Evolutionary conservation across 78 protist species (phyloP).

Genomic region (Guillardia theta): DNA sequence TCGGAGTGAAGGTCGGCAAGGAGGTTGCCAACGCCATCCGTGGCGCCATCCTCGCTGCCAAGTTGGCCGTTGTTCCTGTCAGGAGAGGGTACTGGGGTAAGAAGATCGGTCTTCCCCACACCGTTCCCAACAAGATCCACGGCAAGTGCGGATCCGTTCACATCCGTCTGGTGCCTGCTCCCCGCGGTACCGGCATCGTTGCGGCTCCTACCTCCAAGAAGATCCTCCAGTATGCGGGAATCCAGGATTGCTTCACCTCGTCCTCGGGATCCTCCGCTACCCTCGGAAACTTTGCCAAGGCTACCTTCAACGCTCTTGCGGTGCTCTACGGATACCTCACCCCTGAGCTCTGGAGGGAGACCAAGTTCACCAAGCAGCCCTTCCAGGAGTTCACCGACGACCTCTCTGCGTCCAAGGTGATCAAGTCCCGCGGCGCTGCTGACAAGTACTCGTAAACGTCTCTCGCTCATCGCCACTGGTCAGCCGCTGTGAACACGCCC

Average conservation of each 20-base stretch:
- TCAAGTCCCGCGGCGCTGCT: neutral
- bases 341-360: slow-evolving; percentile 97
- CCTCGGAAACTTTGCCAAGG: slow-evolving; percentile 98
- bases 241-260: slow-evolving; percentile 97
- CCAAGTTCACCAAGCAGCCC: slow-evolving; percentile 74
- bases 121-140: slow-evolving; percentile 96
- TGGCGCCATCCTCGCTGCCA: slow-evolving; percentile 95
- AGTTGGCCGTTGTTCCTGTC: slow-evolving; percentile 96
- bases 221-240: slow-evolving; percentile 96
- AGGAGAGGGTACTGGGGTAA: slow-evolving; percentile 99
- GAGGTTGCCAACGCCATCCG: slow-evolving; percentile 99
- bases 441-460: slow-evolving; percentile 32
- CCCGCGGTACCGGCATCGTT: slow-evolving; percentile 99
- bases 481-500: neutral
- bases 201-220: slow-evolving; percentile 97
- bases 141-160: slow-evolving; percentile 99
- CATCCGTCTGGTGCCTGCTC: slow-evolving; percentile 99
- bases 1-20: slow-evolving; percentile 98
- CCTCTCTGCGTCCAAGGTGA: neutral
- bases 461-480: neutral
- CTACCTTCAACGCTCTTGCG: slow-evolving; percentile 92
- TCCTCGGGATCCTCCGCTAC: slow-evolving; percentile 96
- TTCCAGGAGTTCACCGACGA: slow-evolving; percentile 67
- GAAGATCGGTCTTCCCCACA: slow-evolving; percentile 99
- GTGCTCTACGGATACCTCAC: slow-evolving; percentile 94